Evolutionary conservation across 352 stramenopile genomes (phyloP).

Genomic region (Pythium brassicae): DNA sequence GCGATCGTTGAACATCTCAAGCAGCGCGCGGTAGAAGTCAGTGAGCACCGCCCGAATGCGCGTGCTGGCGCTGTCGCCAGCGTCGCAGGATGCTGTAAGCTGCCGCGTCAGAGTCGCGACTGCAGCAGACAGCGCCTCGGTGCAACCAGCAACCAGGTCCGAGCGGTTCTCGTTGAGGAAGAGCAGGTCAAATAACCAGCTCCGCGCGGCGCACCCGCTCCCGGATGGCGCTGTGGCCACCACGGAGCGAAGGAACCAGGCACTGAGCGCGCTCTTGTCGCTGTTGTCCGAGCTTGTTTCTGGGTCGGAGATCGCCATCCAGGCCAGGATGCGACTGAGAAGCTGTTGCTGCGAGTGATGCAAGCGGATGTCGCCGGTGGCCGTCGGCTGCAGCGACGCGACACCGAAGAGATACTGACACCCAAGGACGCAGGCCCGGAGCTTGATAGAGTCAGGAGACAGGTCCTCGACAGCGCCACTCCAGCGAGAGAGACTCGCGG

Average conservation of each 20-base stretch:
- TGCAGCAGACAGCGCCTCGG: conserved; percentile 19
- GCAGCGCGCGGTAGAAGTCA: conserved; percentile 20
- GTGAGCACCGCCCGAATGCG: conserved; percentile 7
- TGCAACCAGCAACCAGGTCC: conserved; percentile 23
- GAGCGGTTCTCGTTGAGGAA: conserved; percentile 33
- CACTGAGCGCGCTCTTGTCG: conserved; percentile 20
- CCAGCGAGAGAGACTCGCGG: neutral
- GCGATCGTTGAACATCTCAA: conserved; percentile 38
- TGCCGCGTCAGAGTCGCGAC: conserved; percentile 18
- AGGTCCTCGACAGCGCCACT: neutral
- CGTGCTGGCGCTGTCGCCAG: conserved; percentile 5
- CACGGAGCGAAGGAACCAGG: conserved; percentile 27
- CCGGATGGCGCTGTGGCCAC: neutral
- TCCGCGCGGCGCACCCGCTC: conserved; percentile 14
- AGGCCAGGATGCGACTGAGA: conserved; percentile 3
- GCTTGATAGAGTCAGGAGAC: neutral
- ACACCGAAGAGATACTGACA: conserved; percentile 43
- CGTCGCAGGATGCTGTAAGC: conserved; percentile 1
- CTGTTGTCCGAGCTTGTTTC: conserved; percentile 11
- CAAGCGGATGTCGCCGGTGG: neutral
- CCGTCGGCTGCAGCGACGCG: conserved; percentile 11
- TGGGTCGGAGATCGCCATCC: conserved; percentile 6
- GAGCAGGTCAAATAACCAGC: conserved; percentile 59
- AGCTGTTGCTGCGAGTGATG: neutral
- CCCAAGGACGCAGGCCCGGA: conserved; percentile 14